phyloP scores from a whole-genome alignment of 2,329 filamentous ascomycete genomes.

The Zopfia rhizophila region DNA sequence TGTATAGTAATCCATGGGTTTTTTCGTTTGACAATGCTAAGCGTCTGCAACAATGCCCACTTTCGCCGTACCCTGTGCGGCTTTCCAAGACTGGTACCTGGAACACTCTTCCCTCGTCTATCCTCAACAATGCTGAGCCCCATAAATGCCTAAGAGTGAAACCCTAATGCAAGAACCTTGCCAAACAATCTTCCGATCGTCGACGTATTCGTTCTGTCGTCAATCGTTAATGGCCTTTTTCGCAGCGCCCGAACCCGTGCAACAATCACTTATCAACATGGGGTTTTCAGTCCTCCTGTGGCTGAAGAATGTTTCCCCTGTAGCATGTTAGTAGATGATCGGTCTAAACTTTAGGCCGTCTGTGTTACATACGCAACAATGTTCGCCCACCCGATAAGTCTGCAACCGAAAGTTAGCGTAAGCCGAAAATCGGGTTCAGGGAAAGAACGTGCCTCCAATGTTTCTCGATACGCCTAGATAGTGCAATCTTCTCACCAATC shows the following conservation, averaged over 20 bases:
- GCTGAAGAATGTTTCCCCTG: constrained; percentile 53
- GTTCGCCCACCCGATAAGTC: constrained; percentile 55
- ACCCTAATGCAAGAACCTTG: constrained; percentile 37
- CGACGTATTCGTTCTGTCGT: constrained; percentile 28
- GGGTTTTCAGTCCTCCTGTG: constrained; percentile 30
- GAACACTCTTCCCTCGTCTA: constrained; percentile 37
- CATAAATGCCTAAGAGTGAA: constrained; percentile 42
- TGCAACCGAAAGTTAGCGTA: constrained; percentile 18
- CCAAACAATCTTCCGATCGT: constrained; percentile 22
- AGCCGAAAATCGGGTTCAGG: constrained; percentile 1
- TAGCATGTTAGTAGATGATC: constrained; percentile 26
- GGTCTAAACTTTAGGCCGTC: background rate
- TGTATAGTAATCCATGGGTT: constrained; percentile 23
- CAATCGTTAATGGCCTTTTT: no score
- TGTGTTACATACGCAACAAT: constrained; percentile 52
- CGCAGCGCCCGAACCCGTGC: no score
- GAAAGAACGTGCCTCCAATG: constrained; percentile 89
- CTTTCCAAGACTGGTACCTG: constrained; percentile 10
- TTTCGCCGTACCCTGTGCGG: constrained; percentile 19
- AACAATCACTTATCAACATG: no score
- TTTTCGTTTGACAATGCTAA: constrained; percentile 26
- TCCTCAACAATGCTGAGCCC: constrained; percentile 36
- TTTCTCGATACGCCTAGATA: constrained; percentile 97
- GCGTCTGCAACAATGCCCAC: constrained; percentile 21
- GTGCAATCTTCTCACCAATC: constrained; percentile 96